Conservation (phyloP, 768 basidiomycete genomes). For the Rhodotorula babjevae region DNA sequence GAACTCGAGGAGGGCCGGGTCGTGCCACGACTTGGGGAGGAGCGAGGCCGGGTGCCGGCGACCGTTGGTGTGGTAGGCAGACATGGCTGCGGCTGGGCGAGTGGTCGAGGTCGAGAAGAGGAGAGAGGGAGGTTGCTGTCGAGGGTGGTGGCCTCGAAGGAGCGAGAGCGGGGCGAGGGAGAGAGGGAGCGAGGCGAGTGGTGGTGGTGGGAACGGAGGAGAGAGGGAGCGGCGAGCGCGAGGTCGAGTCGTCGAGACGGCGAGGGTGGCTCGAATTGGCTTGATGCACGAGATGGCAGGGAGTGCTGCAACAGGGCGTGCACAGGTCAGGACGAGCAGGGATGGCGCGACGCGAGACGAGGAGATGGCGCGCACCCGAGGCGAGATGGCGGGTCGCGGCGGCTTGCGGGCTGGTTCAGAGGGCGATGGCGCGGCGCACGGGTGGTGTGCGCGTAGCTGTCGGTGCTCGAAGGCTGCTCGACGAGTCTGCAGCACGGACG, state of each 20-base stretch:
- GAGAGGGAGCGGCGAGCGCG: slow-evolving; percentile 4
- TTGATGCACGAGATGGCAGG: neutral
- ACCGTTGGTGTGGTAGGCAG: slow-evolving; percentile 15
- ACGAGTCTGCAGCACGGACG: neutral
- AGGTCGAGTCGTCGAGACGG: neutral
- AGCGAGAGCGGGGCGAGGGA: neutral
- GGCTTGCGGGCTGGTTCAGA: neutral
- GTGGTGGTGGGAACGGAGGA: neutral
- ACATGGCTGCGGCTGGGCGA: neutral
- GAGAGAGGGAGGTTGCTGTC: neutral
- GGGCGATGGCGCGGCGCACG: neutral
- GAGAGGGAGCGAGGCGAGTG: neutral
- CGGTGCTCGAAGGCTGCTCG: neutral
- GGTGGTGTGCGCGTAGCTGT: neutral
- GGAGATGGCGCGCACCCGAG: neutral
- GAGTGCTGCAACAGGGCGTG: neutral
- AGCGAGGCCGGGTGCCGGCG: slow-evolving; percentile 67
- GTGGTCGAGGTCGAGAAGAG: neutral
- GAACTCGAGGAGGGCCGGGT: slow-evolving; percentile 74
- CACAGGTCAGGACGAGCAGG: neutral
- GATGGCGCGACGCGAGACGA: neutral
- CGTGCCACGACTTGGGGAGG: slow-evolving; percentile 67
- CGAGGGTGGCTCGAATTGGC: neutral
- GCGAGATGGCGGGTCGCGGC: neutral
- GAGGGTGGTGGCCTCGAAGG: neutral